Evolutionary conservation across 163 green algal genomes (phyloP), one percentile per base, ranked within the genome.

Genomic region (Trebouxia gelatinosa): DNA sequence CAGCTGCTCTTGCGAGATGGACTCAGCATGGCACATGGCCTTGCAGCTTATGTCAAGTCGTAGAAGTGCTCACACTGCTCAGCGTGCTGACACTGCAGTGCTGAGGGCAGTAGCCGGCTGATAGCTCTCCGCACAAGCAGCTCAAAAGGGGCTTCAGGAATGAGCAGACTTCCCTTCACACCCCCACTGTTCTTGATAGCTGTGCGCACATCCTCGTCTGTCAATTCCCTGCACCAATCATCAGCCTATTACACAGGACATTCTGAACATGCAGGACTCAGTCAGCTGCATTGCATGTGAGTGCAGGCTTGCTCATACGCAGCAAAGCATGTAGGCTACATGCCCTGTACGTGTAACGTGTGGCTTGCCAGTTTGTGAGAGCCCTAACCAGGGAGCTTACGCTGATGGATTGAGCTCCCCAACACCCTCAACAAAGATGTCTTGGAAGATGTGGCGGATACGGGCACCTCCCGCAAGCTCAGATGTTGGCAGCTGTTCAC

Each of bases 101-200:
- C 83, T 19, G 93, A 92, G 5, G 90, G 77, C 68, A 95, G 87
- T 68, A 99, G 89, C 9, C 87, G 86, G 37, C 85, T 80, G 70
- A 99, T 94, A 13, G 91, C 88, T 11, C 92, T 85, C 7, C 94
- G 87, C 32, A 96, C 91, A 50, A 99, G 86, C 80, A 98, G 84
- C 90, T 99, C 95, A 86, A 99, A 98, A 0, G 96, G 95, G 67
- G 96, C 95, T 83, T 98, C 92, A 4, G 92, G 91, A 62, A 96
- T 93, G 31, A 96, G 83, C 81, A 96, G 85, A 7, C 46, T 88
- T 50, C 89, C 95, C 72, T 91, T 91, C 50, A 98, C 92, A 68
- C 95, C 95, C 32, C 89, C 91, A 31, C 87, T 92, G 90, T 99
- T 99, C 78, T 96, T 93, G 77, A 99, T 98, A 38, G 91, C 92